Conservation (phyloP, 495 filamentous ascomycete species). For the Talaromyces ruber region DNA sequence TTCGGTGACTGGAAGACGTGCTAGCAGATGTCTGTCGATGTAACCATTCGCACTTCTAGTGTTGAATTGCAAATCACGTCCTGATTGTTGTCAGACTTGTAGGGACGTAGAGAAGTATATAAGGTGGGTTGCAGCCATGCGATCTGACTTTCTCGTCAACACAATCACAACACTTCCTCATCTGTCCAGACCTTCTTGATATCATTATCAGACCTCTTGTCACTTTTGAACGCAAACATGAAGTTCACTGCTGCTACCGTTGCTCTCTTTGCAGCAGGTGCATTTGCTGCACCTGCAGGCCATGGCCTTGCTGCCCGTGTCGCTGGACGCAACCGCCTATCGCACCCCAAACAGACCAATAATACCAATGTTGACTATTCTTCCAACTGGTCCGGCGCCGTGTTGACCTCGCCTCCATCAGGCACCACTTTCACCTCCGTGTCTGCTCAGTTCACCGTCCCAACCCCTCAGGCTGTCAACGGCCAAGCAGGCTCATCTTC, state of each 20-base stretch:
- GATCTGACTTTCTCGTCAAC: neutral
- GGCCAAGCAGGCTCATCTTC: conserved; percentile 33
- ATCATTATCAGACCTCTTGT: neutral
- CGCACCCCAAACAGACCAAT: conserved; percentile 17
- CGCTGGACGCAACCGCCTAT: conserved; percentile 9
- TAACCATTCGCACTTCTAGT: conserved; percentile 1
- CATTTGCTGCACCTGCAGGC: conserved; percentile 18
- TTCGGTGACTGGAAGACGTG: neutral
- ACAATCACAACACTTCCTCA: neutral
- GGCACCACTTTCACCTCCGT: conserved; percentile 41
- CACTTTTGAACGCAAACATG: neutral
- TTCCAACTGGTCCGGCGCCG: conserved; percentile 53
- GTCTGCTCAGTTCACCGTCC: conserved; percentile 47
- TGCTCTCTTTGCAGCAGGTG: conserved; percentile 15
- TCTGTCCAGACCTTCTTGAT: neutral
- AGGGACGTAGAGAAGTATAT: neutral
- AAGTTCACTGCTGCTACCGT: neutral
- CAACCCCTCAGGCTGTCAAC: conserved; percentile 37
- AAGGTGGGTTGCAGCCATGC: neutral
- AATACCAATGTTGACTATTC: conserved; percentile 36
- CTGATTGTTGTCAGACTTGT: neutral
- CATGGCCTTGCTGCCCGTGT: conserved; percentile 12
- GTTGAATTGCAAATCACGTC: neutral
- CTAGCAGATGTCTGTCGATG: neutral
- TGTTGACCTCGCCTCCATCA: conserved; percentile 29